phyloP scores from a whole-genome alignment of 805 yeast species.

The Candida orba region DNA sequence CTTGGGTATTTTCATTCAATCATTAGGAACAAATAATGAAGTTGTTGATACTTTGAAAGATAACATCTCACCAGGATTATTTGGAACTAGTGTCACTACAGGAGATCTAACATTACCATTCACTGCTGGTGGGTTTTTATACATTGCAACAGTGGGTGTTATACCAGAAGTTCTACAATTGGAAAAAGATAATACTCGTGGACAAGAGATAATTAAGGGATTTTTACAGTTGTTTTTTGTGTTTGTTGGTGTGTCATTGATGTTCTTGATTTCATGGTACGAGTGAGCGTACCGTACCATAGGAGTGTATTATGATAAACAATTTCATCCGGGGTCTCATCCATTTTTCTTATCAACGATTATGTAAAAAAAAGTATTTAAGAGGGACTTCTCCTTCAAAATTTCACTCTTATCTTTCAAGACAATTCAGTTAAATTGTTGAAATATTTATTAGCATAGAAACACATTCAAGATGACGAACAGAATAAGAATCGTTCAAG shows the following conservation, averaged over 20 bases:
- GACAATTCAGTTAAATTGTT: too few relatives aligned
- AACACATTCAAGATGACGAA: too few relatives aligned
- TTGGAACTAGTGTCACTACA: constrained; percentile 43
- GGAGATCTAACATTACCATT: constrained; percentile 57
- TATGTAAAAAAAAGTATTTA: background rate
- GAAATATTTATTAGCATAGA: too few relatives aligned
- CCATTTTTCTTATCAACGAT: background rate
- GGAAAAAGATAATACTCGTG: constrained; percentile 28
- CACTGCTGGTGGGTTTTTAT: constrained; percentile 71
- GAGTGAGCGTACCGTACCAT: too few relatives aligned
- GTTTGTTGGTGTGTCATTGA: constrained; percentile 47
- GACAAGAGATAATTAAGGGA: constrained; percentile 33
- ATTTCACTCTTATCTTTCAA: too few relatives aligned
- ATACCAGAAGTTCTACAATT: constrained; percentile 61
- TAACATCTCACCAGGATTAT: constrained; percentile 29
- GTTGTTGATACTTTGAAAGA: background rate
- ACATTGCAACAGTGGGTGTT: constrained; percentile 69
- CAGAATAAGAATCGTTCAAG: constrained; percentile 32
- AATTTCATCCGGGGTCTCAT: too few relatives aligned
- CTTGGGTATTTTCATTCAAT: constrained; percentile 53
- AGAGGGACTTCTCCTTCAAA: background rate
- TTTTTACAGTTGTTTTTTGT: constrained; percentile 42
- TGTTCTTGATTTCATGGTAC: constrained; percentile 36
- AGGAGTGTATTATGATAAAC: too few relatives aligned
- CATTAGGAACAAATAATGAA: constrained; percentile 20